Evolutionary conservation across 1,284 basidiomycete species (phyloP).

Genomic region (Irpex lacteus): DNA sequence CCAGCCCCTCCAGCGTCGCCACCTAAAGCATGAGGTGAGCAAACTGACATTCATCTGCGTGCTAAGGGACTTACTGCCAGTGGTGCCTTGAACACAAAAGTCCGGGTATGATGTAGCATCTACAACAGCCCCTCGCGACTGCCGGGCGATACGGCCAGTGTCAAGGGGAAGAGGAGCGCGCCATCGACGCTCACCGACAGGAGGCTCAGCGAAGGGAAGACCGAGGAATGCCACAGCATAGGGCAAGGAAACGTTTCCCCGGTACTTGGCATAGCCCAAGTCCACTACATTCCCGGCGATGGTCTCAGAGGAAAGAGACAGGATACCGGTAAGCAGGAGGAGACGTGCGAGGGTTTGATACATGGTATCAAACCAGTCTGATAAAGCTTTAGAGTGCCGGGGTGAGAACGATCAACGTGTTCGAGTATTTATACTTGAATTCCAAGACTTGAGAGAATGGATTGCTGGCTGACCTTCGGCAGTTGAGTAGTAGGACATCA

Average conservation of each 20-base stretch:
- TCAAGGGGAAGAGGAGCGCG: conserved; percentile 34
- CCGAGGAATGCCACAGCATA: conserved; percentile 55
- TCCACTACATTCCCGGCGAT: conserved; percentile 21
- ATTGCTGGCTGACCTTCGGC: not conserved
- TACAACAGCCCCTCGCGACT: conserved; percentile 33
- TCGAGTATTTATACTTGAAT: not conserved
- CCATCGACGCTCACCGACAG: conserved; percentile 35
- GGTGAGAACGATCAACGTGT: not conserved
- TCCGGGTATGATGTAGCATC: conserved; percentile 49
- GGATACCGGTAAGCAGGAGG: conserved; percentile 2
- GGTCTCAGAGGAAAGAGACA: conserved; percentile 6
- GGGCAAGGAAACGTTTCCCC: conserved; percentile 48
- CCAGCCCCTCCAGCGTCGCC: conserved; percentile 59
- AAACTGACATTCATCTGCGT: not conserved
- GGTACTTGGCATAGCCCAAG: conserved; percentile 35
- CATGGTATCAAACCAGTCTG: not conserved
- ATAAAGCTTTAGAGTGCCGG: not conserved
- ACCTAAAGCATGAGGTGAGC: conserved; percentile 22
- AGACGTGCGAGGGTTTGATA: not conserved
- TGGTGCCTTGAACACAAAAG: conserved; percentile 57
- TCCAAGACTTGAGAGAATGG: too few species aligned
- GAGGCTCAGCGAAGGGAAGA: conserved; percentile 44
- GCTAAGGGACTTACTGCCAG: conserved; percentile 35
- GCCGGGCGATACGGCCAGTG: conserved; percentile 31
- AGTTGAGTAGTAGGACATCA: not conserved